Evolutionary conservation across 2,329 filamentous ascomycete genomes (phyloP), one percentile per base, ranked within the genome.

Genomic region (Canariomyces notabilis): DNA sequence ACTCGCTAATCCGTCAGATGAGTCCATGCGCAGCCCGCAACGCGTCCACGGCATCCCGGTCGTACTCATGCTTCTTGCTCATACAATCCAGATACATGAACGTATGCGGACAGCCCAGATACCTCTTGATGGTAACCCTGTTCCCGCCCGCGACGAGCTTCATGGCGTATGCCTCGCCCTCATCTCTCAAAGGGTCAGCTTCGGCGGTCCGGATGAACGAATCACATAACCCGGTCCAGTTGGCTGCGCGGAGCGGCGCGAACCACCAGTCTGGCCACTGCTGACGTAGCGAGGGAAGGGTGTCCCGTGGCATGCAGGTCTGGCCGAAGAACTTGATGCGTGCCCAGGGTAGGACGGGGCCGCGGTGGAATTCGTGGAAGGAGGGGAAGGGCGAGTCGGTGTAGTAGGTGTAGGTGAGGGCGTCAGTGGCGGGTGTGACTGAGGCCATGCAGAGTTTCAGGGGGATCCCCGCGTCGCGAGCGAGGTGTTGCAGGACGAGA

Each of bases 101-200:
- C 0, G 64, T 67, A 48, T 70, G 67, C 3, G 65, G 64, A 18
- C 65, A 57, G 0, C 67, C 67, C 6, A 56, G 21, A 37, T 68
- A 69, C 21, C 66, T 54, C 53, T 67, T 69, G 15, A 67, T 40
- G 4, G 59, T 61, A 6, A 67, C 64, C 53, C 62, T 62, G 32
- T 62, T 63, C 2, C 67, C 67, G 2, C 56, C 60, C 26, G 63
- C 61, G 1, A 65, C 55, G 35, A 70, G 46, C 46, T 62, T 67
- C 49, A 55, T 57, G 1, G 60, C 67, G 51, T 70, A 70, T 0
- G 64, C 64, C 52, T 69, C 67, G 0, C 67, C 67, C 48, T 70
- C 68, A 46, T 70, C 67, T 2, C 67, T 54, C 40, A 70, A 36
- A 2, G 66, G 64, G 49, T 70, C 67, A 41, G 60, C 61, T 55